Base-by-base conservation (phyloP, 1,284 basidiomycete genomes). In the Pseudozyma sp. region DNA sequence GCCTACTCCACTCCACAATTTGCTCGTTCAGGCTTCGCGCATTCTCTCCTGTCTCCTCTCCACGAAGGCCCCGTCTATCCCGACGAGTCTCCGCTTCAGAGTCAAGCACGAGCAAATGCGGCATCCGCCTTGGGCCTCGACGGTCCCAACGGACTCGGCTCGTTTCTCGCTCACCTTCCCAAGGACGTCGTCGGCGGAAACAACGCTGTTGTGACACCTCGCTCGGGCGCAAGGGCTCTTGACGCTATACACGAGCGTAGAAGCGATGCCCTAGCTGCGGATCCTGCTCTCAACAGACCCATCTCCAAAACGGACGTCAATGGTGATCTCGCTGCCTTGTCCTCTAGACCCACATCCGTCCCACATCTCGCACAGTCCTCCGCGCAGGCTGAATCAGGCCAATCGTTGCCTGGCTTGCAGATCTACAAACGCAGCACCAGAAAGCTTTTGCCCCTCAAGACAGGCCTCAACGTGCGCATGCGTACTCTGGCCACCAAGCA, bases 51-150 rank as follows among this genome's bases (percentile, higher is more conserved):
- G 16, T 31, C 72, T 7, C 72, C 72, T 16, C 40, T 75, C 34
- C 68, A 75, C 34, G 67, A 75, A 48, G 72, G 72, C 17, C 68
- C 72, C 5, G 57, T 75, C 29, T 75, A 75, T 59, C 72, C 72
- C n/a, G 68, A 75, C 42, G 72, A 75, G 31, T 75, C 72, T 10
- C 63, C 60, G 0, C 37, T 62, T 5, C 68, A 75, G 37, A 75
- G 68, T 16, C 57, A 65, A 29, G 62, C 63, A 16, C 24, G 72
- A 42, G 62, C 59, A 4, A 57, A 37, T n/a, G 67, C 64, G 7
- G 56, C 68, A 6, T 59, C 60, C 5, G 64, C 68, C 5, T 57
- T 75, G 9, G 68, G 72, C 6, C 61, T 75, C 37, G 72, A 75
- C 16, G 68, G 72, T 14, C 72, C 68, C 30, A 53, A 60, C 8